phyloP scores from a whole-genome alignment of 1,139 yeast genomes.

The Scheffersomyces lignicola region DNA sequence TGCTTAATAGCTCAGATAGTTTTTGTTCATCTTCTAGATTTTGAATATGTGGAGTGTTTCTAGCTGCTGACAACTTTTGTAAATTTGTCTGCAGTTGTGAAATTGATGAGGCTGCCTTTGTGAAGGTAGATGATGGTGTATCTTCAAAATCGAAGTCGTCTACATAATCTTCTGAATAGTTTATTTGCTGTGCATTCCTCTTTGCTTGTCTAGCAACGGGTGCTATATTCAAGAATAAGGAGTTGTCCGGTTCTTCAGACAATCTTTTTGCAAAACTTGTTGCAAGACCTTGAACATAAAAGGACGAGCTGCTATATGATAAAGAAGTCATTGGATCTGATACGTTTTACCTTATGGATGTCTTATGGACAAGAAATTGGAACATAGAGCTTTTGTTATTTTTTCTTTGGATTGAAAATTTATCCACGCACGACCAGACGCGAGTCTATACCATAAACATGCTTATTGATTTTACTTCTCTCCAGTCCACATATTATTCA shows the following conservation, averaged over 20 bases:
- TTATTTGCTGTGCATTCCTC: conserved; percentile 69
- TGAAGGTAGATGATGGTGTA: conserved; percentile 21
- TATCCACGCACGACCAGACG: conserved; percentile 7
- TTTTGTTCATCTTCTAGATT: conserved; percentile 25
- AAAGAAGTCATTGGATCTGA: conserved; percentile 12
- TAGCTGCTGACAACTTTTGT: conserved; percentile 38
- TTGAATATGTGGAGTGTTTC: conserved; percentile 28
- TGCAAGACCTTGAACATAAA: conserved; percentile 72
- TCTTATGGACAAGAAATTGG: no score
- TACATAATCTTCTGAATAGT: conserved; percentile 74
- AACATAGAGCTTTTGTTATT: no score
- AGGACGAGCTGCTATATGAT: conserved; percentile 20
- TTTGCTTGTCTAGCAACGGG: conserved; percentile 79
- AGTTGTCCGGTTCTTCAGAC: conserved; percentile 51
- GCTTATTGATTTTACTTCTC: no score
- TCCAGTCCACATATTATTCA: no score
- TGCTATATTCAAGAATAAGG: conserved; percentile 61
- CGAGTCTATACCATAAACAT: no score
- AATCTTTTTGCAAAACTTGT: conserved; percentile 54
- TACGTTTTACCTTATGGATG: no score
- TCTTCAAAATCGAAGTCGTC: conserved; percentile 74
- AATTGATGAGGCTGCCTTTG: conserved; percentile 11
- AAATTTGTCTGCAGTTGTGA: conserved; percentile 26
- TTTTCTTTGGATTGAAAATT: conserved; percentile 2
- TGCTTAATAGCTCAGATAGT: conserved; percentile 26